Conservation (phyloP, 225 moss, liverwort and hornwort genomes). For the Neckera pumila region DNA sequence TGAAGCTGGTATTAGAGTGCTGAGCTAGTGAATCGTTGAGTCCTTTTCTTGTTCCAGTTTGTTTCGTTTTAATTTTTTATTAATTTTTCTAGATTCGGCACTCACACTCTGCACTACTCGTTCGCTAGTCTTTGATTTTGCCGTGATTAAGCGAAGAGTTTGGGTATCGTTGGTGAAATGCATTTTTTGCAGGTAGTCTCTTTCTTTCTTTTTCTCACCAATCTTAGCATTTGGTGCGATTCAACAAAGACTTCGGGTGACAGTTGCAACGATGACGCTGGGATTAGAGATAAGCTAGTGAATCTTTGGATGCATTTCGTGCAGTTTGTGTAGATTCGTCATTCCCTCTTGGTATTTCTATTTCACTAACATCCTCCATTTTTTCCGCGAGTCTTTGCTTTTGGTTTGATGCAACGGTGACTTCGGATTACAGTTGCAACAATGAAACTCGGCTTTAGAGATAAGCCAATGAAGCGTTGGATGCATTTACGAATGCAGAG, state of each 20-base stretch:
- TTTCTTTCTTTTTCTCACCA: neutral
- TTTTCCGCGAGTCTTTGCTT: neutral
- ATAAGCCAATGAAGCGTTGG: neutral
- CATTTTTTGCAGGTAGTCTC: neutral
- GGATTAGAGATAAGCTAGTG: neutral
- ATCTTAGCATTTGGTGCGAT: neutral
- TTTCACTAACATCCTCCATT: neutral
- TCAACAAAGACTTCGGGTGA: neutral
- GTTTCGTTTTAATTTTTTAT: neutral
- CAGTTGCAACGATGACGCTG: neutral
- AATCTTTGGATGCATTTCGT: neutral
- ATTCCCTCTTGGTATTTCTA: neutral
- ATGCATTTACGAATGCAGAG: neutral
- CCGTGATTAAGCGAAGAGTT: neutral
- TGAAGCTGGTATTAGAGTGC: neutral
- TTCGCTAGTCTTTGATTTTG: neutral
- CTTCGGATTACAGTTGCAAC: neutral
- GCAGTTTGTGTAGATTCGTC: neutral
- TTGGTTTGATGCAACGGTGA: neutral
- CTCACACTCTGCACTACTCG: neutral
- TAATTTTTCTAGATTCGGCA: neutral
- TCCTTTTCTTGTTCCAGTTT: neutral
- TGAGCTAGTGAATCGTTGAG: neutral
- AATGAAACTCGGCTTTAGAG: neutral
- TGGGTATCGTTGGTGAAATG: neutral